Evolutionary conservation across 2,329 filamentous ascomycete genomes (phyloP), one percentile per base, ranked within the genome.

Genomic region (Chalaropsis ovoidea): DNA sequence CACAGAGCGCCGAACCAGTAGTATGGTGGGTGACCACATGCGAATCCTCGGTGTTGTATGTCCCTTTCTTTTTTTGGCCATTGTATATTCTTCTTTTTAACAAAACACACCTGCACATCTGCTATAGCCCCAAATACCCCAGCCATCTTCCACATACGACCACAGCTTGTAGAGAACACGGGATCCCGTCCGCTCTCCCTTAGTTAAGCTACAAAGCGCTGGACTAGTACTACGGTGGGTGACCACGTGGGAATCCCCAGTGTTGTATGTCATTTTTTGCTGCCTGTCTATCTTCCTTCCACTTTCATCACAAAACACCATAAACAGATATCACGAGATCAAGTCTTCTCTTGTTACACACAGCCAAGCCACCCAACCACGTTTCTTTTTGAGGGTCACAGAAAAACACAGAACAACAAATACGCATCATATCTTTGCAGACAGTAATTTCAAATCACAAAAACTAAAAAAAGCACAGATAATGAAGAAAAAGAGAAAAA

Each of bases 11-110:
- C 52, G 49, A 56, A 64, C 31, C 56, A 64, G 63, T 64, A 64
- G 47, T 64, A 58, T 43, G 63, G 63, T 64, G 49, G 49, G 63
- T 64, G 49, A 58, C 63, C 49, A 64, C 63, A 43, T 64, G 49
- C 41, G 63, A 64, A 64, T 64, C 39, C 63, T 56, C 41, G 52
- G 63, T 65, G 63, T 65, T 61, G 63, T 65, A 65, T 45, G 52
- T 65, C 13, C 0, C 31, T 15, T 17, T 47, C 10, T 19, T 47
- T 17, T 47, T 47, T 47, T 47, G 4, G 43, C 42, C 42, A n/a
- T n/a, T n/a, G n/a, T n/a, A 15, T n/a, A 3, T 43, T n/a, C 7
- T 43, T 10, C 4, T 43, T n/a, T n/a, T 43, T n/a, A n/a, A n/a
- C n/a, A n/a, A n/a, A n/a, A n/a, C n/a, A n/a, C n/a, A n/a, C n/a